These are phyloP conservation scores for Cyberlindnera mycetangii DNA, from an alignment of 805 yeast species.

Conservation along the genomic window DNA sequence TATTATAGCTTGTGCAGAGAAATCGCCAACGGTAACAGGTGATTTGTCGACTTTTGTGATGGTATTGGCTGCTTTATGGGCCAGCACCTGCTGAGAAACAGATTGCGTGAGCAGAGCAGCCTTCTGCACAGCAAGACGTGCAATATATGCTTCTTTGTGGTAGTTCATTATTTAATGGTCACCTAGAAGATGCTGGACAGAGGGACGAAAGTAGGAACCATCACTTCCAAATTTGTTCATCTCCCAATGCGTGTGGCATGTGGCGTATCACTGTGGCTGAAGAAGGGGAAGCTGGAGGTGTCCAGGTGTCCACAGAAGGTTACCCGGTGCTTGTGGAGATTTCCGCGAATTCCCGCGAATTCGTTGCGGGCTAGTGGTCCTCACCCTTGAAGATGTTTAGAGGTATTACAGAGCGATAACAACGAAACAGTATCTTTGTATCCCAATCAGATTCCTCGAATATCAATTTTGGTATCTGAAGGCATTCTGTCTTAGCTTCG, in stretches of 20 bases:
- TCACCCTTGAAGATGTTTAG: too few species aligned
- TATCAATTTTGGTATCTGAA: too few species aligned
- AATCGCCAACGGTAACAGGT: conserved; percentile 96
- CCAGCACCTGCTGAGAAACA: conserved; percentile 54
- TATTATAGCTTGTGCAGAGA: conserved; percentile 91
- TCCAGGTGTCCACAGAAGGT: neutral
- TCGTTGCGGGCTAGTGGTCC: too few species aligned
- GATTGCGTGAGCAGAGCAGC: conserved; percentile 75
- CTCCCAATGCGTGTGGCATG: neutral
- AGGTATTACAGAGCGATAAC: too few species aligned
- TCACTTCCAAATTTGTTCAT: too few species aligned
- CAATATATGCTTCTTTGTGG: conserved; percentile 69
- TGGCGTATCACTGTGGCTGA: conserved; percentile 11
- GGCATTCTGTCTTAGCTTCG: neutral
- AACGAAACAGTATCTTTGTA: too few species aligned
- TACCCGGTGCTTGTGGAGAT: neutral
- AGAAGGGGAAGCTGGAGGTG: neutral
- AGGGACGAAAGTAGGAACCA: too few species aligned
- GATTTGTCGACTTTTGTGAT: conserved; percentile 79
- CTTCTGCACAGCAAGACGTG: conserved; percentile 85
- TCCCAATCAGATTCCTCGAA: too few species aligned
- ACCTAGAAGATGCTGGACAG: too few species aligned
- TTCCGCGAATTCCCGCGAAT: neutral
- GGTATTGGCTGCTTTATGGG: conserved; percentile 46
- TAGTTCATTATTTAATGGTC: conserved; percentile 44